Evolutionary conservation across 1,284 basidiomycete genomes (phyloP).

Genomic region (Ganoderma lingzhi): DNA sequence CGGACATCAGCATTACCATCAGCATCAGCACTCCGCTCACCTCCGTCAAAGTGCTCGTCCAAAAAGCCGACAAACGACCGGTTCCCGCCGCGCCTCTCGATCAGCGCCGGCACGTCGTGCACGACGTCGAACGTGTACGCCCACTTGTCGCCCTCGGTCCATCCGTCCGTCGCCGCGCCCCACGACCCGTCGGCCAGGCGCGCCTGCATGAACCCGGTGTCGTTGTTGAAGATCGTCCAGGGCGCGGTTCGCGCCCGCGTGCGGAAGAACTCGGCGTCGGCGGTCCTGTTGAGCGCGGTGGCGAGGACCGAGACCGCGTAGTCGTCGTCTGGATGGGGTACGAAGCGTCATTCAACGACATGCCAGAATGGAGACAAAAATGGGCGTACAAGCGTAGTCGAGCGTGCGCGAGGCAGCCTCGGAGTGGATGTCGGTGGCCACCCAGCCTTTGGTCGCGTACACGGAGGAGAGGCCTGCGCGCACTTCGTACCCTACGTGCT

Average conservation of each 20-base stretch:
- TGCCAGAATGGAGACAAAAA: too few relatives aligned
- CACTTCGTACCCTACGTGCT: slow-evolving; percentile 84
- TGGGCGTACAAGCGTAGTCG: slow-evolving; percentile 75
- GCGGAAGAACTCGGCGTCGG: slow-evolving; percentile 58
- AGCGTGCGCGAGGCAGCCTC: slow-evolving; percentile 82
- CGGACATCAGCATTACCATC: neutral
- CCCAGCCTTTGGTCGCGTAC: slow-evolving; percentile 77
- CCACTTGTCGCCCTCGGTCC: slow-evolving; percentile 90
- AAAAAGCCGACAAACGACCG: slow-evolving; percentile 70
- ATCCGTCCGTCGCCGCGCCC: slow-evolving; percentile 74
- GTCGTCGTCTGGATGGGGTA: slow-evolving; percentile 69
- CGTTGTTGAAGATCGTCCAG: slow-evolving; percentile 74
- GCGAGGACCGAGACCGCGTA: slow-evolving; percentile 76
- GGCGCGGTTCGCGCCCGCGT: slow-evolving; percentile 34
- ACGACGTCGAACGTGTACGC: slow-evolving; percentile 83
- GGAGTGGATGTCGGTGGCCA: slow-evolving; percentile 82
- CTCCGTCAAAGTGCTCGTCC: slow-evolving; percentile 80
- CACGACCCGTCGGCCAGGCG: slow-evolving; percentile 72
- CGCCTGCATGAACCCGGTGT: slow-evolving; percentile 67
- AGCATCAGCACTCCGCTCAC: slow-evolving; percentile 38
- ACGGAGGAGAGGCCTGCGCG: slow-evolving; percentile 79
- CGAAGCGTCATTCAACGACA: too few relatives aligned
- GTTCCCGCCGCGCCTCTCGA: slow-evolving; percentile 72
- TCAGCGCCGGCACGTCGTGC: slow-evolving; percentile 73
- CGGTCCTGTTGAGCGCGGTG: slow-evolving; percentile 54